These are phyloP conservation scores for Pseudohalonectria lignicola DNA, from an alignment of 2,329 filamentous ascomycete species.

Conservation along the genomic window DNA sequence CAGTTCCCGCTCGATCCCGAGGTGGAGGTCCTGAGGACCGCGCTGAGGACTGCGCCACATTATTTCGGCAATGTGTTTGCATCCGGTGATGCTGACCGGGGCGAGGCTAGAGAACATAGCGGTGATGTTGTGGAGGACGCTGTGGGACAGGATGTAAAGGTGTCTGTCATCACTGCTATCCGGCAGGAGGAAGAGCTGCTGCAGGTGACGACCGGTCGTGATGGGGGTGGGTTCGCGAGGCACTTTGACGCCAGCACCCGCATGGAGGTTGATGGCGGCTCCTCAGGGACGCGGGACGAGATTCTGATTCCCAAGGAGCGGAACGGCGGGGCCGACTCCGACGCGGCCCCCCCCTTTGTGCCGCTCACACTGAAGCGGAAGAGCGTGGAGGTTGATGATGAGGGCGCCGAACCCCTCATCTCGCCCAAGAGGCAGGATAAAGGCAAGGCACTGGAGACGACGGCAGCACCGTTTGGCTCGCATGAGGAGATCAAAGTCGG, in stretches of 20 bases:
- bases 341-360: constrained; percentile 3
- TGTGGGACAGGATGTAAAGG: constrained; percentile 15
- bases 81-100: constrained; percentile 9
- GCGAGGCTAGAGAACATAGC: constrained; percentile 24
- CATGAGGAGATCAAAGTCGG: constrained; percentile 8
- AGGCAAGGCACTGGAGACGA: constrained; percentile 2
- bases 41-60: constrained; percentile 32
- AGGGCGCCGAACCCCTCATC: constrained; percentile 12
- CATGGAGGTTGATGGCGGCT: not conserved
- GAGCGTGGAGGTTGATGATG: constrained; percentile 25
- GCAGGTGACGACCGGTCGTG: constrained; percentile 6
- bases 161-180: not conserved
- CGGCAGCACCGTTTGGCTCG: not conserved
- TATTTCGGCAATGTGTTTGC: constrained; percentile 15
- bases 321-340: too few species aligned
- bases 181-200: not conserved
- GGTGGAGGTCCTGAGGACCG: constrained; percentile 60
- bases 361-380: constrained; percentile 27
- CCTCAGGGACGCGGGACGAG: not conserved
- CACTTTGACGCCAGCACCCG: not conserved
- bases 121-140: constrained; percentile 20
- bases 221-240: not conserved
- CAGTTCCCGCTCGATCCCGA: constrained; percentile 50
- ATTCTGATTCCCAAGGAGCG: too few species aligned
- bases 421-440: constrained; percentile 11